Evolutionary conservation across 2,329 filamentous ascomycete genomes (phyloP).

Genomic region (Alternaria dauci): DNA sequence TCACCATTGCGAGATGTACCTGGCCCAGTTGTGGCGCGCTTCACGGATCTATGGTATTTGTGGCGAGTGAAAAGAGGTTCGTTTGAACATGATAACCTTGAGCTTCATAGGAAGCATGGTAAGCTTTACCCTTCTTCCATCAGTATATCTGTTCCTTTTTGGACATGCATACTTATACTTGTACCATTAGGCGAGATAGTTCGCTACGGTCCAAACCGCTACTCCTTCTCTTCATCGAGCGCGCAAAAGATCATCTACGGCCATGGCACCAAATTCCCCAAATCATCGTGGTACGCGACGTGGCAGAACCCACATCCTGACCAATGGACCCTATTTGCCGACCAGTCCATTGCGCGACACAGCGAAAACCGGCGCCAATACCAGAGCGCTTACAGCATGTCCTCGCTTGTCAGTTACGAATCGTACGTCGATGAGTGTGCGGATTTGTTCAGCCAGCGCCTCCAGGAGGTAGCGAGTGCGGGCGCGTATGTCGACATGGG

Average conservation of each 20-base stretch:
- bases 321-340: constrained; percentile 48
- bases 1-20: constrained; percentile 19
- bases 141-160: not conserved
- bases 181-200: constrained; percentile 12
- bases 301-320: constrained; percentile 36
- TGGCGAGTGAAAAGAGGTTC: constrained; percentile 11
- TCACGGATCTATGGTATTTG: constrained; percentile 26
- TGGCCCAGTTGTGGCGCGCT: constrained; percentile 18
- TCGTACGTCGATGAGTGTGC: constrained; percentile 52
- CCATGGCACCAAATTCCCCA: constrained; percentile 30
- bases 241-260: constrained; percentile 30
- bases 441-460: constrained; percentile 36
- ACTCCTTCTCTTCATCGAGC: constrained; percentile 9
- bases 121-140: not conserved
- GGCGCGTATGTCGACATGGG: constrained; percentile 28
- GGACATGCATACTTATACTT: not conserved
- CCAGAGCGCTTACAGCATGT: constrained; percentile 19
- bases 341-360: constrained; percentile 50
- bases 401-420: constrained; percentile 48
- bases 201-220: constrained; percentile 21
- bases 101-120: constrained; percentile 22
- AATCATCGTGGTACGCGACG: constrained; percentile 30
- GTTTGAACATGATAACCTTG: constrained; percentile 21
- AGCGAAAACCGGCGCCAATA: constrained; percentile 45
- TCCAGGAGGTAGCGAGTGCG: constrained; percentile 40